phyloP scores from a whole-genome alignment of 2,329 filamentous ascomycete species.

The Helicocarpus griseus region DNA sequence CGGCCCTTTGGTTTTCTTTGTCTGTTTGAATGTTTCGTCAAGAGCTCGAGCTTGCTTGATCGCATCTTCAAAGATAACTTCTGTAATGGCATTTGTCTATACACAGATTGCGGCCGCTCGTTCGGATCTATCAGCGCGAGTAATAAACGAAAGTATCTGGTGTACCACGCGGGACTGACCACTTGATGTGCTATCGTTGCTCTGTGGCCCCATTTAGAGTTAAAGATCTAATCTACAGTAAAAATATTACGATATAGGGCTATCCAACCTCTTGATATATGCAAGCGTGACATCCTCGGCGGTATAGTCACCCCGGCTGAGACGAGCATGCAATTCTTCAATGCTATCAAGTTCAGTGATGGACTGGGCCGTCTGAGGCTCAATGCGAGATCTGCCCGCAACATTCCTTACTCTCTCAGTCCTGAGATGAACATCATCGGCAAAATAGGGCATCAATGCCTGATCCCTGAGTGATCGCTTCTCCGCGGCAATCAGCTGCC shows the following conservation, averaged over 20 bases:
- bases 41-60: constrained; percentile 17
- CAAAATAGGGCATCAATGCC: constrained; percentile 6
- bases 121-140: neutral
- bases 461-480: constrained; percentile 4
- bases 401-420: constrained; percentile 2
- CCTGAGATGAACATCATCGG: constrained; percentile 3
- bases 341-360: constrained; percentile 10
- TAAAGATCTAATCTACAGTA: neutral
- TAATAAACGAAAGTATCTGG: neutral
- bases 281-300: constrained; percentile 17
- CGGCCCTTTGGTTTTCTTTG: constrained; percentile 25
- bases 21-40: constrained; percentile 29
- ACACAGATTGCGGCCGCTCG: neutral
- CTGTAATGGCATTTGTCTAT: constrained; percentile 18
- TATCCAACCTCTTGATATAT: constrained; percentile 16
- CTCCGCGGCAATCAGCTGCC: constrained; percentile 6
- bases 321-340: neutral
- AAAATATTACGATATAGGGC: neutral
- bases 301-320: constrained; percentile 9
- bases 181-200: constrained; percentile 19
- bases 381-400: constrained; percentile 5
- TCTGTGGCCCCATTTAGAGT: constrained; percentile 8
- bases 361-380: neutral
- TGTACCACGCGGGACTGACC: constrained; percentile 7
- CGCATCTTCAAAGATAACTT: constrained; percentile 19